Evolutionary conservation across 805 yeast species (phyloP), one percentile per base, ranked within the genome.

Genomic region (Cyberlindnera japonica): DNA sequence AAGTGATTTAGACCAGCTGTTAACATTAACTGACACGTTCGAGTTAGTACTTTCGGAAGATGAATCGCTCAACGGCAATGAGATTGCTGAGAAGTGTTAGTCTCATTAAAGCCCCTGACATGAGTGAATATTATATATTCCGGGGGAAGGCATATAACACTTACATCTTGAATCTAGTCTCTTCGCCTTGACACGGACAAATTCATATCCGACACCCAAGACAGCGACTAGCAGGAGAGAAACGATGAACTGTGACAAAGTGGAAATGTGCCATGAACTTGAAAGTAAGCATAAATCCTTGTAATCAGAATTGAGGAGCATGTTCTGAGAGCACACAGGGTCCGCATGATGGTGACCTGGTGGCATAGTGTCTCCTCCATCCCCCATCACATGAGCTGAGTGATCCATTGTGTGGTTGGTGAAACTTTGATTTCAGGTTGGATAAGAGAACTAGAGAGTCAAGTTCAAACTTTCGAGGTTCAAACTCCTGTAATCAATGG

Each of bases 251-350:
- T 77, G 80, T 3, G 61, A 31, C 6, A 63, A 54, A 1, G 80
- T 72, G 35, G 66, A 67, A 39, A 86, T 74, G 50, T 83, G 91
- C 95, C 95, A 86, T 85, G 90, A 81, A 41, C 67, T 63, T 59
- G 82, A 83, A 9, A 86, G 72, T 9, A 86, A 75, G 57, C 95
- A 86, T 6, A 84, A 70, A 56, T 85, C 75, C 37, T 73, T 64
- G 64, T 83, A 81, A 46, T 79, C 77, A 90, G 93, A 86, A 6
- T 89, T 83, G 57, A 86, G 82, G 7, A 82, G 52, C 93, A 84
- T 86, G 56, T 74, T 71, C 81, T 74, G 77, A n/a, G 73, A 68
- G 49, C 82, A 77, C 63, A 59, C 65, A 26, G 18, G 25, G 19
- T 60, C 49, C 32, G 17, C 26, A 14, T 28, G 43, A 15, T 43